Evolutionary conservation across 352 stramenopile species (phyloP).

Genomic region (Pseudoperonospora humuli): DNA sequence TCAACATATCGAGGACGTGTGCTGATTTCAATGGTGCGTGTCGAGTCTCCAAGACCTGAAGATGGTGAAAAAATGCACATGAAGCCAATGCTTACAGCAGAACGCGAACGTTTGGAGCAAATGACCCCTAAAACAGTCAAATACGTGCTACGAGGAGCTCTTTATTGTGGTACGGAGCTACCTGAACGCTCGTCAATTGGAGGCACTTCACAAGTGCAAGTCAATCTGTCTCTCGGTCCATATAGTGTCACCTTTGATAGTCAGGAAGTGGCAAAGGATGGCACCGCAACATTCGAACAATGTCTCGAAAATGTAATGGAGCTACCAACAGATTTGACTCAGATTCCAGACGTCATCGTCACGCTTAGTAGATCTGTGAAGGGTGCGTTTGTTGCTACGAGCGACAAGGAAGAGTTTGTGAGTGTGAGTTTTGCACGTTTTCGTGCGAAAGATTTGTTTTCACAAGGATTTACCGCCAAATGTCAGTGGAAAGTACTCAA

Average conservation of each 20-base stretch:
- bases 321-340: slow-evolving; percentile 53
- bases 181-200: slow-evolving; percentile 15
- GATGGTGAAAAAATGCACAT: slow-evolving; percentile 55
- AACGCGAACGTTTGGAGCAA: slow-evolving; percentile 6
- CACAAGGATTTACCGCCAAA: slow-evolving; percentile 32
- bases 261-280: slow-evolving; percentile 37
- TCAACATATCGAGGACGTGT: slow-evolving; percentile 79
- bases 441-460: slow-evolving; percentile 30
- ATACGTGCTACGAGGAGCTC: slow-evolving; percentile 50
- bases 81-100: slow-evolving; percentile 36
- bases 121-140: slow-evolving; percentile 43
- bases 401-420: slow-evolving; percentile 46
- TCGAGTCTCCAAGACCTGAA: slow-evolving; percentile 29
- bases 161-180: slow-evolving; percentile 55
- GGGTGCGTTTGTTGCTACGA: slow-evolving; percentile 3
- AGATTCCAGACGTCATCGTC: slow-evolving; percentile 61
- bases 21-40: slow-evolving; percentile 65
- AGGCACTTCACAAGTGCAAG: slow-evolving; percentile 30
- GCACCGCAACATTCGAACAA: slow-evolving; percentile 39
- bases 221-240: slow-evolving; percentile 37
- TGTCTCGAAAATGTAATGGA: slow-evolving; percentile 43
- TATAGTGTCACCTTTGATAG: slow-evolving; percentile 47
- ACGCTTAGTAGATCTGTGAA: slow-evolving; percentile 48
- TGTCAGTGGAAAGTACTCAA: slow-evolving; percentile 48
- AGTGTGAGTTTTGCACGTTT: slow-evolving; percentile 52